Evolutionary conservation across 192 early-diverging fungal genomes (phyloP).

Genomic region (Umbelopsis isabellina): DNA sequence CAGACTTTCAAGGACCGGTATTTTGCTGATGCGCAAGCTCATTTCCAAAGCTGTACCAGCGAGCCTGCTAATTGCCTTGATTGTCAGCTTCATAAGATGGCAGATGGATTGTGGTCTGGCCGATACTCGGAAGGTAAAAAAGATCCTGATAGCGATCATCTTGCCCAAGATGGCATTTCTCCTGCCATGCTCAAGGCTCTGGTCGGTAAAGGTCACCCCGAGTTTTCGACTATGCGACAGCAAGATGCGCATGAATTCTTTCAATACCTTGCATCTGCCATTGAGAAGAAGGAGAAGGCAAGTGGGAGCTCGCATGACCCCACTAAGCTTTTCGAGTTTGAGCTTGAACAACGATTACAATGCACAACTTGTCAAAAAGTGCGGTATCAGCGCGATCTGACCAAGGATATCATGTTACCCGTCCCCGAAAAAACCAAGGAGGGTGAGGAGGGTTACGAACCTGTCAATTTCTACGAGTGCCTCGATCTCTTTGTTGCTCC

Average conservation of each 20-base stretch:
- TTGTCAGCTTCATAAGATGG: constrained; percentile 93
- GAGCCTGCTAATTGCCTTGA: constrained; percentile 78
- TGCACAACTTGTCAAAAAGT: constrained; percentile 85
- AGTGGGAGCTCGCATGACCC: constrained; percentile 63
- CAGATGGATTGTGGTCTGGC: constrained; percentile 88
- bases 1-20: constrained; percentile 73
- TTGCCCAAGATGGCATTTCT: constrained; percentile 79
- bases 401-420: constrained; percentile 66
- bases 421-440: constrained; percentile 49
- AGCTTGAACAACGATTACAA: constrained; percentile 81
- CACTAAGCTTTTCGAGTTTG: constrained; percentile 79
- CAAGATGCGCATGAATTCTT: constrained; percentile 98
- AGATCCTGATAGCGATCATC: constrained; percentile 44
- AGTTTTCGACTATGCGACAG: constrained; percentile 97
- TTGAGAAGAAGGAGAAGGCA: constrained; percentile 79
- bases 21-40: constrained; percentile 40
- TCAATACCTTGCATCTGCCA: constrained; percentile 71
- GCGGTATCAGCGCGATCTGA: constrained; percentile 65
- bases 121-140: constrained; percentile 70
- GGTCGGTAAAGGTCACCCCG: constrained; percentile 86
- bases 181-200: constrained; percentile 92
- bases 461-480: constrained; percentile 68
- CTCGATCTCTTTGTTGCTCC: constrained; percentile 58
- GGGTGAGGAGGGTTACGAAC: constrained; percentile 41
- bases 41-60: constrained; percentile 52